Evolutionary conservation across 306 rosid genomes (phyloP), one percentile per base, ranked within the genome.

Genomic region (Citrullus amarus): DNA sequence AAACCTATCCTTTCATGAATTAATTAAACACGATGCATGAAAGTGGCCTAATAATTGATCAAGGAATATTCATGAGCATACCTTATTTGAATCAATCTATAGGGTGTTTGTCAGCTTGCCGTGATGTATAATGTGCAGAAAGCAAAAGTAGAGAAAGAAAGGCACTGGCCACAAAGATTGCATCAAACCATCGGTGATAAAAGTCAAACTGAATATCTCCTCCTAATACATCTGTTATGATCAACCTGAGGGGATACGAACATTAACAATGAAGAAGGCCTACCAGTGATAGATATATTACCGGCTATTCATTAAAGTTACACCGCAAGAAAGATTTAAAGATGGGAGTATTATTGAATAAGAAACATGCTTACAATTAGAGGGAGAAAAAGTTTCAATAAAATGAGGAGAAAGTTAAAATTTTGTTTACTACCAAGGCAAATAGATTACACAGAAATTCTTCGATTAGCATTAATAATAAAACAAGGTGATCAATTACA

Each of bases 181-280:
- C 99, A 85, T 95, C 99, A 80, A 95, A 95, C 99, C 99, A 95
- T 66, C 97, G 92, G 84, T 95, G 99, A 82, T 95, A 95, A 59
- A 95, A 95, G 86, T 95, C 99, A 62, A 95, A 95, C 80, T 95
- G 99, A 84, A 95, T 92, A 90, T 95, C 97, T 67, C 98, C 98
- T 44, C 98, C 99, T 87, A 95, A 79, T 57, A 92, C 99, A 80
- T 95, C 99, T n/a, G 99, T 95, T 75, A 95, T 95, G 81, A 95
- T 95, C 78, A 91, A 91, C 89, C 98, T 92, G 96, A 76, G 80
- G 83, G 79, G 59, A 79, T 74, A 82, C 20, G 46, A 78, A 20
- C 34, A 48, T 30, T 48, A 28, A 48, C 20, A 30, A 78, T 28
- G 17, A 38, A 38, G 28, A 39, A 60, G 41, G 55, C 28, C 57